Evolutionary conservation across 225 moss, liverwort and hornwort species (phyloP).

Genomic region (Physcomitrellopsis africana): DNA sequence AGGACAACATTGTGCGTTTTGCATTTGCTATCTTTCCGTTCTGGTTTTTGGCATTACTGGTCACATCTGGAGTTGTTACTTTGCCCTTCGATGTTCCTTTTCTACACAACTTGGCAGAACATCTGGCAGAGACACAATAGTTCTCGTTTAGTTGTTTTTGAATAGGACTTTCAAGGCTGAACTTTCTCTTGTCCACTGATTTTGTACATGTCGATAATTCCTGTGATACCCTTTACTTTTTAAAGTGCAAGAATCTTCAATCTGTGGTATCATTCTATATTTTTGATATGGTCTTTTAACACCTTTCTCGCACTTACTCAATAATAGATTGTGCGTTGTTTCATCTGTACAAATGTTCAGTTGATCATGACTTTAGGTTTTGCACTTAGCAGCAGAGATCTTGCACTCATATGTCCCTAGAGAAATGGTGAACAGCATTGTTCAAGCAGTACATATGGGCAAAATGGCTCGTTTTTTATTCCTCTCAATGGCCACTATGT

Average conservation of each 20-base stretch:
- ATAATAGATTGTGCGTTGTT: not conserved
- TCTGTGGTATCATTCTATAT: conserved; percentile 4
- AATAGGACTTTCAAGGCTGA: conserved; percentile 8
- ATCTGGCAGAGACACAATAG: conserved; percentile 37
- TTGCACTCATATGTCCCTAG: not conserved
- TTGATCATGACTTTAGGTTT: not conserved
- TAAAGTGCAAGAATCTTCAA: not conserved
- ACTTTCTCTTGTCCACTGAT: not conserved
- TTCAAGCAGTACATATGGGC: conserved; percentile 9
- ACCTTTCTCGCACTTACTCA: not conserved
- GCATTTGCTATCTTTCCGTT: conserved; percentile 46
- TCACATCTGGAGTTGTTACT: conserved; percentile 45
- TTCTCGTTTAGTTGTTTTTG: conserved; percentile 1
- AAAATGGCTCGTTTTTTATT: not conserved
- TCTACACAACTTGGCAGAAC: conserved; percentile 38
- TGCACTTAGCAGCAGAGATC: conserved; percentile 7
- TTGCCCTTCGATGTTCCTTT: conserved; percentile 57
- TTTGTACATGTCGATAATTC: conserved; percentile 12
- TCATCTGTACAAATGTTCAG: not conserved
- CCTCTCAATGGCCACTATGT: not conserved
- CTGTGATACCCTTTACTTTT: not conserved
- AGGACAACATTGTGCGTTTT: conserved; percentile 51
- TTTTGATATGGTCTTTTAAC: not conserved
- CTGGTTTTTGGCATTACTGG: conserved; percentile 51
- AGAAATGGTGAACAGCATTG: conserved; percentile 10